phyloP scores from a whole-genome alignment of 2,329 filamentous ascomycete species.

The Verruconis gallopava region DNA sequence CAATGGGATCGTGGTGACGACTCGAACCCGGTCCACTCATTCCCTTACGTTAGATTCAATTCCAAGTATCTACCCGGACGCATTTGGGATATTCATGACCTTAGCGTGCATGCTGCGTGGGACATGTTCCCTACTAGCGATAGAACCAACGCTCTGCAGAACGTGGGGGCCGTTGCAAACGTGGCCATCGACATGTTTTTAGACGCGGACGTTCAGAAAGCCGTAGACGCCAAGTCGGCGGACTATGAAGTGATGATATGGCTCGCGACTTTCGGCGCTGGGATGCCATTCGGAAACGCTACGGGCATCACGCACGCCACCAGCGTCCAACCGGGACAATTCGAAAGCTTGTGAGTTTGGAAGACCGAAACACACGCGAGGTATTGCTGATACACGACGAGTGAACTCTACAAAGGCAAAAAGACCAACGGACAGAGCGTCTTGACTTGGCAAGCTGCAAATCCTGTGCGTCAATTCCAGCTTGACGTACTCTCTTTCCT shows the following conservation, averaged over 20 bases:
- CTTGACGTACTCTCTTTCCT: not conserved
- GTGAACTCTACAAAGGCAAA: not conserved
- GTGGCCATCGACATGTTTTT: not conserved
- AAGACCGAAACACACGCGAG: too few relatives aligned
- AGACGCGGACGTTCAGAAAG: not conserved
- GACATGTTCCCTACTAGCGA: not conserved
- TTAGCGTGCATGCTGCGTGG: not conserved
- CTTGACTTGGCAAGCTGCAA: not conserved
- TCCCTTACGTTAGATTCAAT: not conserved
- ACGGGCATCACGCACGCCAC: not conserved
- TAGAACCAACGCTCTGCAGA: not conserved
- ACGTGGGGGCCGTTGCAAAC: not conserved
- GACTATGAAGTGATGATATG: not conserved
- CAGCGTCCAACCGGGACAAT: not conserved
- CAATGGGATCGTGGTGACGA: not conserved
- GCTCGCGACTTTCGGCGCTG: not conserved
- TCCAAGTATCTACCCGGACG: not conserved
- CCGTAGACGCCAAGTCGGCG: not conserved
- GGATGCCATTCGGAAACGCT: not conserved
- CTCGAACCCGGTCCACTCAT: not conserved
- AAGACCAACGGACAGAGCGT: not conserved
- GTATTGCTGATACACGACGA: too few relatives aligned
- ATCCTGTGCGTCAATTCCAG: not conserved
- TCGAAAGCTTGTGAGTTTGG: not conserved
- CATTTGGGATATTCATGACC: not conserved